Base-by-base conservation (phyloP, 140 eudicot genomes). In the Ambrosia hybrid region DNA sequence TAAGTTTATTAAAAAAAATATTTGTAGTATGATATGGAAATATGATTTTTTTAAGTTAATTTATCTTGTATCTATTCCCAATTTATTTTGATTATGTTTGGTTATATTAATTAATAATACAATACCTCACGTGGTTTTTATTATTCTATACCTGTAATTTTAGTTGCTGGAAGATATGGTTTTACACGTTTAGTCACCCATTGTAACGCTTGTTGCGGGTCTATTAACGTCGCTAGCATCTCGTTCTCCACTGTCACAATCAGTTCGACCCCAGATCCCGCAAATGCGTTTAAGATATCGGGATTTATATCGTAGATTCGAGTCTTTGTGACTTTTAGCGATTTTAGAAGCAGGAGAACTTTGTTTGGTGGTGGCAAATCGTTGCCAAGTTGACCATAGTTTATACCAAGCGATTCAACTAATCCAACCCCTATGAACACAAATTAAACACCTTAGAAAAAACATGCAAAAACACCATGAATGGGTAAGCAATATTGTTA, bases 301-400 rank as follows among this genome's bases (percentile, higher is more conserved):
- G 96, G 98, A 75, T 92, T 89, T 3, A 96, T 89, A 46, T 92
- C 98, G 68, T 92, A 92, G 59, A 92, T 89, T 89, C 96, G 60
- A 4, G 92, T 78, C 71, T 83, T 89, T 4, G 92, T 83, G 76
- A 92, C 59, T 45, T 57, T 65, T 7, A 89, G 61, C 1, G 96
- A 84, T 52, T 72, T 82, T 1, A 92, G 26, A 46, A 92, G 95
- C 34, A 81, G 72, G 2, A 85, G 78, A 59, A 87, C 96, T 66
- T 80, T 78, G 9, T 77, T 84, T 1, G 98, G 96, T 1, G 85
- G 87, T 36, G 90, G 98, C 6, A 92, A 68, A 76, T 92, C 90
- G 86, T 92, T 80, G 46, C 76, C 98, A 0, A 92, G 78, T 78
- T 92, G 98, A 48, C 98, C 98, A 56, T 92, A 92, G 76, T 92